Evolutionary conservation across 208 protist species (phyloP).

Genomic region (Acanthamoeba healyi): DNA sequence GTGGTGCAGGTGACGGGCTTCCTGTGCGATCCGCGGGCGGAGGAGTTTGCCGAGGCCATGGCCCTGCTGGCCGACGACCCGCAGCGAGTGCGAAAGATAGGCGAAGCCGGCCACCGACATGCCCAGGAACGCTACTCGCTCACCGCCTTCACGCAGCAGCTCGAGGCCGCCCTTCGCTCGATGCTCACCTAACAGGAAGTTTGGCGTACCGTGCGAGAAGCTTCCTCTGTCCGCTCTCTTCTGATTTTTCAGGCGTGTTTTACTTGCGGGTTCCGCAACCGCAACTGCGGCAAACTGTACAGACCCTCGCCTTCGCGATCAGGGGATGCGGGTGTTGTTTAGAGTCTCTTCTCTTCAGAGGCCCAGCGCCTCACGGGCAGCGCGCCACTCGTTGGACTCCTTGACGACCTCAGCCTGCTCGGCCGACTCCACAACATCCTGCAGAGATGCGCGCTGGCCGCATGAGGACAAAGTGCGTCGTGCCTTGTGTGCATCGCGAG

Average conservation of each 20-base stretch:
- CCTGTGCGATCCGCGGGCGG: conserved; percentile 10
- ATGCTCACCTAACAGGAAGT: background rate
- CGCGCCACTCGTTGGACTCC: background rate
- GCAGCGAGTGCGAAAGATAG: background rate
- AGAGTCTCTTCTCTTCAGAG: background rate
- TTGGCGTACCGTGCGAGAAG: too few species aligned
- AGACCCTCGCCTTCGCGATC: too few species aligned
- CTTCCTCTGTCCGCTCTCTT: too few species aligned
- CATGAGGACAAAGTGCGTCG: background rate
- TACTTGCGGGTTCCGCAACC: too few species aligned
- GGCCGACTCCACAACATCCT: background rate
- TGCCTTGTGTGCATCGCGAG: background rate
- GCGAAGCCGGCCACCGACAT: conserved; percentile 7
- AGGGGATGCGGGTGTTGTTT: too few species aligned
- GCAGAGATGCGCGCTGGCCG: too few species aligned
- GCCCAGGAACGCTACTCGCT: background rate
- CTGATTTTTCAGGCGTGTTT: too few species aligned
- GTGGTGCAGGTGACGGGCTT: conserved; percentile 25
- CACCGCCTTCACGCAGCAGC: conserved; percentile 10
- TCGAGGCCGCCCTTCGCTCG: background rate
- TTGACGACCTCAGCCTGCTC: background rate
- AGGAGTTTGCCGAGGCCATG: conserved; percentile 41
- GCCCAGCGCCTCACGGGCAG: background rate
- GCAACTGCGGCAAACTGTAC: too few species aligned
- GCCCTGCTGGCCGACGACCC: conserved; percentile 1